Conservation (phyloP, 345 rosid species). For the Hypericum perforatum region DNA sequence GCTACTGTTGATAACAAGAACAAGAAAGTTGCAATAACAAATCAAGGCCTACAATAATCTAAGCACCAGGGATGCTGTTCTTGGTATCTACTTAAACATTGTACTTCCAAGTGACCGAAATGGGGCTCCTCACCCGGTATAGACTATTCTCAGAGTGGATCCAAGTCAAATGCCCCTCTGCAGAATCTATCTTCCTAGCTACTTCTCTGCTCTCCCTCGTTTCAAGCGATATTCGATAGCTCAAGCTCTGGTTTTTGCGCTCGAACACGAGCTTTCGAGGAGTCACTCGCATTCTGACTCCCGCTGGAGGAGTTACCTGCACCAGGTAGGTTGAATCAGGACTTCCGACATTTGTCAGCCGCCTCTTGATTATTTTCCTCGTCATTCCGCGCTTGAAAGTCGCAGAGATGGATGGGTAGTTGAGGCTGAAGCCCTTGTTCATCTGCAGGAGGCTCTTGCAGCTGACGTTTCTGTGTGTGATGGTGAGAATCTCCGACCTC, state of each 20-base stretch:
- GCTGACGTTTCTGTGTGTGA: slow-evolving; percentile 65
- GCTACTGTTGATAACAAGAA: too few species aligned
- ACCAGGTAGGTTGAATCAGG: slow-evolving; percentile 59
- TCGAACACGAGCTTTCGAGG: slow-evolving; percentile 54
- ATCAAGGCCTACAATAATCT: not conserved
- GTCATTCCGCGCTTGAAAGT: slow-evolving; percentile 47
- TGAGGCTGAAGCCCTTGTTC: slow-evolving; percentile 62
- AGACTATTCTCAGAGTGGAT: slow-evolving; percentile 36
- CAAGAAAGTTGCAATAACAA: slow-evolving; percentile 6
- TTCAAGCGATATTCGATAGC: slow-evolving; percentile 49
- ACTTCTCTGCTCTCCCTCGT: slow-evolving; percentile 35
- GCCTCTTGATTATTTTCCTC: slow-evolving; percentile 42
- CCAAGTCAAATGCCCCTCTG: slow-evolving; percentile 77
- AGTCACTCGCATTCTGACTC: slow-evolving; percentile 41
- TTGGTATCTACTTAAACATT: not conserved
- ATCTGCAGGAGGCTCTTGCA: slow-evolving; percentile 30
- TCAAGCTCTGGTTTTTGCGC: slow-evolving; percentile 39
- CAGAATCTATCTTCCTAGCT: slow-evolving; percentile 17
- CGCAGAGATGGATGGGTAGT: slow-evolving; percentile 78
- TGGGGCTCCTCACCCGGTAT: slow-evolving; percentile 68
- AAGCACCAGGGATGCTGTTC: not conserved
- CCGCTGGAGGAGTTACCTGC: slow-evolving; percentile 53
- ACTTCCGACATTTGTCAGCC: slow-evolving; percentile 65
- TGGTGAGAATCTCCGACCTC: slow-evolving; percentile 47
- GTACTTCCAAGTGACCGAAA: slow-evolving; percentile 65